phyloP scores from a whole-genome alignment of 2,329 filamentous ascomycete species.

The Aspergillus uvarum region DNA sequence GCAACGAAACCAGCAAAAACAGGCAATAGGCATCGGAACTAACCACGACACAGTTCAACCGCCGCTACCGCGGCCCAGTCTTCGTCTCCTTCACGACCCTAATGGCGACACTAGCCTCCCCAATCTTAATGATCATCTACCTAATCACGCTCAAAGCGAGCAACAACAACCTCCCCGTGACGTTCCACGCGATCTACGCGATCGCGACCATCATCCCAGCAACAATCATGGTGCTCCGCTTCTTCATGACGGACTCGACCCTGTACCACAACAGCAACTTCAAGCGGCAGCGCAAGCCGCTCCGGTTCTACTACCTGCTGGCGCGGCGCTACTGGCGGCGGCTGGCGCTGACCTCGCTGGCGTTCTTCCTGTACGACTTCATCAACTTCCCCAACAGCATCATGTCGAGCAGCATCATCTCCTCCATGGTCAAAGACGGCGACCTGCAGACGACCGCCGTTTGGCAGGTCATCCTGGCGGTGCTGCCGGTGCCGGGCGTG shows the following conservation, averaged over 20 bases:
- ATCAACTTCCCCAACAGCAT: conserved; percentile 41
- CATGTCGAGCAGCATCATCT: conserved; percentile 37
- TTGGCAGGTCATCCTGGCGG: conserved; percentile 37
- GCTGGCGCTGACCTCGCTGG: conserved; percentile 32
- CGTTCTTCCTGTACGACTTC: conserved; percentile 41
- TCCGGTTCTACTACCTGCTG: conserved; percentile 26
- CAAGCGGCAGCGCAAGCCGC: conserved; percentile 26
- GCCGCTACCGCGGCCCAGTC: conserved; percentile 33
- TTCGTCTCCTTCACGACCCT: conserved; percentile 38
- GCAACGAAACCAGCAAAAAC: neutral
- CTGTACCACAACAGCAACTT: conserved; percentile 37
- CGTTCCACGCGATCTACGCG: conserved; percentile 33
- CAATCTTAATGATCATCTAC: conserved; percentile 39
- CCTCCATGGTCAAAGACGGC: conserved; percentile 32
- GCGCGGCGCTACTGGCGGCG: conserved; percentile 29
- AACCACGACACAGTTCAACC: conserved; percentile 16
- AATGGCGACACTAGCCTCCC: conserved; percentile 36
- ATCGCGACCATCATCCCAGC: conserved; percentile 36
- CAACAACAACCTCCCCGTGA: conserved; percentile 33
- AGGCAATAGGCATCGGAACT: neutral
- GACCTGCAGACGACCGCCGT: conserved; percentile 36
- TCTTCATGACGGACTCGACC: conserved; percentile 37
- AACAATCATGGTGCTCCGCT: conserved; percentile 32
- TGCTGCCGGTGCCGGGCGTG: conserved; percentile 36
- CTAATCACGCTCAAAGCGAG: conserved; percentile 37